phyloP scores from a whole-genome alignment of 2,329 filamentous ascomycete species.

The Aspergillus brunneoviolaceus region DNA sequence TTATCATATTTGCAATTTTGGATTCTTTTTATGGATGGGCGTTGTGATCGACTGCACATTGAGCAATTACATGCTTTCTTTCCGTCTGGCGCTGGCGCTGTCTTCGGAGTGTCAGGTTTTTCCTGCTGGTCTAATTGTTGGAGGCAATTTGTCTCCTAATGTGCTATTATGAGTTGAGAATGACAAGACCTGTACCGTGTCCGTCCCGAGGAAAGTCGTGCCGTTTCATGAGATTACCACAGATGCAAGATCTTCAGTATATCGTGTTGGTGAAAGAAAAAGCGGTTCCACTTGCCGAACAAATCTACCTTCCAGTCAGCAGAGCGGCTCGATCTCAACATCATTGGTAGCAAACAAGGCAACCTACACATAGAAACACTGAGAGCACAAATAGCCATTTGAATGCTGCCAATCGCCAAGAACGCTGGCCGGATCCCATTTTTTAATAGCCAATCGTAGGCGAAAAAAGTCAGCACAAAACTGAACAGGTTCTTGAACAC shows the following conservation, averaged over 20 bases:
- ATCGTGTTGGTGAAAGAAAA: slow-evolving; percentile 72
- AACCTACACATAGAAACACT: slow-evolving; percentile 78
- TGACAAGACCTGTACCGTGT: not conserved
- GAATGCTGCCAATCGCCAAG: slow-evolving; percentile 70
- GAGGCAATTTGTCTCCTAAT: not conserved
- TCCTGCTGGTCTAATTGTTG: not conserved
- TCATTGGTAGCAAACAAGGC: not conserved
- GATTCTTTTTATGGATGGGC: not conserved
- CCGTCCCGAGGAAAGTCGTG: not conserved
- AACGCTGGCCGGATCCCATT: slow-evolving; percentile 62
- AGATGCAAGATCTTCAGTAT: slow-evolving; percentile 54
- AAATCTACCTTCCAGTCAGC: slow-evolving; percentile 56
- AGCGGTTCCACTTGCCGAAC: slow-evolving; percentile 73
- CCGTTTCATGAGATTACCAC: slow-evolving; percentile 18
- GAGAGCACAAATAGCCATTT: slow-evolving; percentile 72
- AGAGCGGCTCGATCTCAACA: slow-evolving; percentile 2
- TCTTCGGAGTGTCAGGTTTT: not conserved
- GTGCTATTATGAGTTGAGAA: not conserved
- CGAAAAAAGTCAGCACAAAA: slow-evolving; percentile 79
- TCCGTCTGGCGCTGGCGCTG: not conserved
- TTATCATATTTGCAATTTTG: not conserved
- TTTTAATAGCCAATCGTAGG: slow-evolving; percentile 75
- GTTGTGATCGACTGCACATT: not conserved
- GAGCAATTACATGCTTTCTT: not conserved
- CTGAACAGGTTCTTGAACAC: slow-evolving; percentile 96